phyloP scores from a whole-genome alignment of 164 flowering plant species.

The Chloranthus sessilifolius region DNA sequence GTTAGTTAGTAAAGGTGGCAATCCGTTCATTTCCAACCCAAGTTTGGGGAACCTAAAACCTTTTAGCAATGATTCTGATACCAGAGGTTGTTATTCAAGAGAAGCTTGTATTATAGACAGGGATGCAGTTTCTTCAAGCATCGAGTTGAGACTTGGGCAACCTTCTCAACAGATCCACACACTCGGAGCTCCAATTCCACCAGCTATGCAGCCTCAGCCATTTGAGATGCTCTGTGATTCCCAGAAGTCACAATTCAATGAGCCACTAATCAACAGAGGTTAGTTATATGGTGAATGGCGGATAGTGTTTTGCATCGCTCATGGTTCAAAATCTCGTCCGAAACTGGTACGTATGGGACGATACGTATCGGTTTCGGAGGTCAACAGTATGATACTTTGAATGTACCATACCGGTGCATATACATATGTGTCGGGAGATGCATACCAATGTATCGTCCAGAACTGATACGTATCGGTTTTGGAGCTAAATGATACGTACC shows the following conservation, averaged over 20 bases:
- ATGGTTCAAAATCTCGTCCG: no score
- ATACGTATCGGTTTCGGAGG: no score
- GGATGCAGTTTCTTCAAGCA: constrained; percentile 36
- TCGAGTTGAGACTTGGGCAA: constrained; percentile 71
- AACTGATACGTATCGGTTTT: no score
- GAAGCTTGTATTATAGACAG: constrained; percentile 19
- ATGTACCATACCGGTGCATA: no score
- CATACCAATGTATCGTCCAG: no score
- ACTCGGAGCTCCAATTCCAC: constrained; percentile 18
- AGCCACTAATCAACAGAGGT: constrained; percentile 32
- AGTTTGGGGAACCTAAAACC: constrained; percentile 17
- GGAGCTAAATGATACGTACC: no score
- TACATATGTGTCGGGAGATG: no score
- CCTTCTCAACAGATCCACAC: constrained; percentile 41
- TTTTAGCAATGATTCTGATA: constrained; percentile 15
- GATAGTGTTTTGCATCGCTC: not conserved
- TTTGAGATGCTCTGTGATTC: constrained; percentile 15
- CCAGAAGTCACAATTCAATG: constrained; percentile 17
- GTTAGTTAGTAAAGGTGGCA: constrained; percentile 20
- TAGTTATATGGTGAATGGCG: constrained; percentile 9
- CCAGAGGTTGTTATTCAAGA: constrained; percentile 9
- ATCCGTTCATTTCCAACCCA: constrained; percentile 12
- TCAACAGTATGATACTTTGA: no score
- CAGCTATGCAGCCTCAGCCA: constrained; percentile 18
- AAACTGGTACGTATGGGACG: no score